Evolutionary conservation across 2,329 filamentous ascomycete species (phyloP), one percentile per base, ranked within the genome.

Genomic region (Penicillium sp.): DNA sequence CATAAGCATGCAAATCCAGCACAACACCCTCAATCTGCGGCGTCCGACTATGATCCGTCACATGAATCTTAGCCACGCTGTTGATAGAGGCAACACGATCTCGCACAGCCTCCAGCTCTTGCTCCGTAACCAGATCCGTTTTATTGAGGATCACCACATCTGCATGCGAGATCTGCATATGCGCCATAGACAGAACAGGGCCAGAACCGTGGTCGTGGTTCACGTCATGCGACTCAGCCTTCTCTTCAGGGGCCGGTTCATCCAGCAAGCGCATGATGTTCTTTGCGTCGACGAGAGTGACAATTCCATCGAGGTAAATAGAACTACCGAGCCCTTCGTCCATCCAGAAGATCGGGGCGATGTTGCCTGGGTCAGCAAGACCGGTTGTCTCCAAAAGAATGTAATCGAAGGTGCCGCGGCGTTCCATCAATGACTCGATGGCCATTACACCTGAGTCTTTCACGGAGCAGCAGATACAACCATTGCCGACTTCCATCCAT

Each of bases 91-190:
- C 79, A 53, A 97, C 87, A 45, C 94, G 84, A 17, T 84, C 81
- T 61, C 82, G 83, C 8, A 97, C 90, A 0, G 71, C 75, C n/a
- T 84, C 76, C 1, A 97, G 82, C 67, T 96, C 86, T 7, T 83
- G 77, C 1, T 82, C 73, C 6, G 82, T 85, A 4, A 97, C 92
- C 4, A 97, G 81, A 70, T 99, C 94, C 3, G 88, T 82, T 75
- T 99, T 99, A 78, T 99, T 99, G 66, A 99, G 85, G 39, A 99
- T 86, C 44, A 99, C 84, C 9, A 97, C 91, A 75, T 99, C 94
- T 7, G 94, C 94, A 69, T 99, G 93, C 1, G 92, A 97, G 59
- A 99, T 96, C 70, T 99, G 94, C 48, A 97, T 83, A 74, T 99
- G 94, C 0, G 94, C 94, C 2, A 91, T 96, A 0, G 93, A 97